phyloP scores from a whole-genome alignment of 2,329 filamentous ascomycete genomes.

The Trichoderma koningii region DNA sequence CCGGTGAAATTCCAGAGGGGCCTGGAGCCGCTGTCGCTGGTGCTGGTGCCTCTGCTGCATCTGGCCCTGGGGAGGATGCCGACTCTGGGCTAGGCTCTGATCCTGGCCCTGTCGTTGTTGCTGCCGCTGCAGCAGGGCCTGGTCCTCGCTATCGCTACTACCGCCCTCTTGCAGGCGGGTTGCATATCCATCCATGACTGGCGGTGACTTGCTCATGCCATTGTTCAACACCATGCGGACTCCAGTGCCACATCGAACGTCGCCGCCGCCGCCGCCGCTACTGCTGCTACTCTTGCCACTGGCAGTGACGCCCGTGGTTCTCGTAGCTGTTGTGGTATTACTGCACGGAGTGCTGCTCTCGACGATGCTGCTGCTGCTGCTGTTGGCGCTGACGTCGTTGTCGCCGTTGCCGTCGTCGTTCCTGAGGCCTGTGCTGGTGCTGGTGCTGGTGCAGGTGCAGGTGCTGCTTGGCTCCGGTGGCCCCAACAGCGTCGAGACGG shows the following conservation, averaged over 20 bases:
- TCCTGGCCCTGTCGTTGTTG: slow-evolving; percentile 36
- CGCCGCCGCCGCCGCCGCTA: slow-evolving; percentile 4
- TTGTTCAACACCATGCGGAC: slow-evolving; percentile 45
- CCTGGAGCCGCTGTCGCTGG: slow-evolving; percentile 23
- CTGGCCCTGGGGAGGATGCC: slow-evolving; percentile 26
- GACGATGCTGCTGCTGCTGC: neutral
- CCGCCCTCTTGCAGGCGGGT: slow-evolving; percentile 42
- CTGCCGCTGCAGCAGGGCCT: slow-evolving; percentile 40
- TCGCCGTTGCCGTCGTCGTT: neutral
- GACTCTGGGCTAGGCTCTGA: slow-evolving; percentile 30
- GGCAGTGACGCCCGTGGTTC: neutral
- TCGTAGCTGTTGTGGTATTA: neutral
- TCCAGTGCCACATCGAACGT: slow-evolving; percentile 39
- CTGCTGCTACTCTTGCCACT: neutral
- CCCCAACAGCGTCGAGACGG: neutral
- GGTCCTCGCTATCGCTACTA: slow-evolving; percentile 39
- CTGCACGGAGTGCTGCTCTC: neutral
- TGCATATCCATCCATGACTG: slow-evolving; percentile 48
- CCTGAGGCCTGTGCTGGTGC: neutral
- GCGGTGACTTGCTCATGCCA: slow-evolving; percentile 50
- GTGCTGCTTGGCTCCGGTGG: neutral
- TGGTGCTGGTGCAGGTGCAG: neutral
- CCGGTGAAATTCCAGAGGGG: slow-evolving; percentile 36
- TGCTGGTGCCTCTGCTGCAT: slow-evolving; percentile 15
- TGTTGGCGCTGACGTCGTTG: slow-evolving; percentile 2